phyloP scores from a whole-genome alignment of 1,284 basidiomycete genomes.

The Cryptococcus jaspeensis region DNA sequence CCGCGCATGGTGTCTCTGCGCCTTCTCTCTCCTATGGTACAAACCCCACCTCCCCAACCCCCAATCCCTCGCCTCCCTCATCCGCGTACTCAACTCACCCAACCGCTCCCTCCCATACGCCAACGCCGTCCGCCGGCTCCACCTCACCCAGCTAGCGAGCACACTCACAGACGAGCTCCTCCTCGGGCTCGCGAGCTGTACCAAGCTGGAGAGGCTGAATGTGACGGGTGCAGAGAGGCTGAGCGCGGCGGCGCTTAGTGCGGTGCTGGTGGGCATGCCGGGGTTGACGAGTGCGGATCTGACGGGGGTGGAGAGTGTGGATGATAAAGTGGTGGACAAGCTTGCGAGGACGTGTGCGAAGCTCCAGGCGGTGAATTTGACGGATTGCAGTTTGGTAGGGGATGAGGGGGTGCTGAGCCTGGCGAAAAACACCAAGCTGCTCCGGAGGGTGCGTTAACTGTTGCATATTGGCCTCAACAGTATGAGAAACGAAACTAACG shows the following conservation, averaged over 20 bases:
- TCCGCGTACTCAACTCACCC: conserved; percentile 28
- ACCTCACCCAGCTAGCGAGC: conserved; percentile 72
- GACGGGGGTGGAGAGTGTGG: conserved; percentile 67
- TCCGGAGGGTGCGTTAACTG: conserved; percentile 59
- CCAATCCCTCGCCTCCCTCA: conserved; percentile 43
- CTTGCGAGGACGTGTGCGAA: conserved; percentile 70
- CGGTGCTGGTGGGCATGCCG: conserved; percentile 68
- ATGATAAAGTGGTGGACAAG: conserved; percentile 67
- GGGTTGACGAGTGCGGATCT: conserved; percentile 88
- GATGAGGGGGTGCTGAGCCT: conserved; percentile 75
- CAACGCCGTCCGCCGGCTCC: conserved; percentile 83
- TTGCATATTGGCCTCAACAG: neutral
- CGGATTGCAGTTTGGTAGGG: conserved; percentile 77
- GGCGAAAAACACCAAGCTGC: conserved; percentile 68
- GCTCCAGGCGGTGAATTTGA: conserved; percentile 90
- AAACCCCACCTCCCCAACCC: conserved; percentile 73
- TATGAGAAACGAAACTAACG: neutral
- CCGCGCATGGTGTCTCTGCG: conserved; percentile 90
- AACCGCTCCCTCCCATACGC: conserved; percentile 83
- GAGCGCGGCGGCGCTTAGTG: conserved; percentile 65
- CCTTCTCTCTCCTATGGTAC: conserved; percentile 94
- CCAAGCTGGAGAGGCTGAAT: conserved; percentile 85
- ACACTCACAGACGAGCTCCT: conserved; percentile 79
- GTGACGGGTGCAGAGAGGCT: conserved; percentile 78
- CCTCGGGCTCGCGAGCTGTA: conserved; percentile 69